Base-by-base conservation (phyloP, 2,329 filamentous ascomycete genomes). In the Bipolaris sorokiniana region DNA sequence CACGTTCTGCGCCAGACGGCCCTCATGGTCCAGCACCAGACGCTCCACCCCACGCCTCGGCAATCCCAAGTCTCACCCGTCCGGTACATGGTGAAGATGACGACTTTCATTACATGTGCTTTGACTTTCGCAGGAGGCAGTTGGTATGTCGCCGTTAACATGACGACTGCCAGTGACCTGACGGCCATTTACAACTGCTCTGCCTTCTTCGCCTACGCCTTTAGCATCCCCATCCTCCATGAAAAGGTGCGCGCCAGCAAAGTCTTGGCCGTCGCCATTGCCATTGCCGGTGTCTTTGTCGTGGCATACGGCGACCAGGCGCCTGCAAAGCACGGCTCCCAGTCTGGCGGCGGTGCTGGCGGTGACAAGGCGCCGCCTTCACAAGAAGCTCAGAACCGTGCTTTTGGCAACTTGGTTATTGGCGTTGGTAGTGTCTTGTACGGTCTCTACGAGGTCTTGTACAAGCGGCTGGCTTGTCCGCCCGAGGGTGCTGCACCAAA, bases 171-270 rank as follows among this genome's bases (percentile, higher is more conserved):
- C 2, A 92, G 90, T 64, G 95, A 99, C 76, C 79, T 99, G 68
- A 99, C 95, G 0, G 95, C 95, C 51, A 99, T 99, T 68, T 99
- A 99, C 84, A 99, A 99, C 79, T 99, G 95, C 82, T 96, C 91
- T 51, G 94, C 95, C 56, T 99, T 99, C 79, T 99, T 99, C 76
- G 95, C 95, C 47, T 99, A 99, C 74, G 94, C 91, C 11, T 99
- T 99, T 74, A 96, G 91, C 44, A 92, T 99, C 42, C 92, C 93
- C 1, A 79, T 99, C 16, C 82, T 99, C 2, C 88, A 90, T 55
- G 95, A 99, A 76, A 91, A 90, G 64, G 79, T 97, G 11, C 88
- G 91, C 20, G 79, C 89, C 36, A 91, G 91, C 78, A 99, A 99
- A 80, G 88, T 92, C 26, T 75, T 96, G 48, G 91, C 94, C 3